Conservation (phyloP, 2,329 filamentous ascomycete species). For the Cladosporium sp. region DNA sequence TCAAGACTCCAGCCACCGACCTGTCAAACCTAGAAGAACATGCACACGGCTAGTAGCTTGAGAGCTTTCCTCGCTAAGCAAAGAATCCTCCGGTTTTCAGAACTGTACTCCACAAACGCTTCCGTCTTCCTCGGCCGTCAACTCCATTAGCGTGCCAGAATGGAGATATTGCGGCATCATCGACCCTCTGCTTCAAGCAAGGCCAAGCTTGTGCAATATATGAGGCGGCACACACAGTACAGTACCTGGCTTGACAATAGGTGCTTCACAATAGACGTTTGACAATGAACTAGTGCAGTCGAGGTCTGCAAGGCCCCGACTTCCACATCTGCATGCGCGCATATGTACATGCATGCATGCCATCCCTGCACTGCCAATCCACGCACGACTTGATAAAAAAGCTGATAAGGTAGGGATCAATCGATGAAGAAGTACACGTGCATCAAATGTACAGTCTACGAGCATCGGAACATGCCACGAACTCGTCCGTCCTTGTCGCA, state of each 20-base stretch:
- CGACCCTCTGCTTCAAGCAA: neutral
- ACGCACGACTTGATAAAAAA: too few species aligned
- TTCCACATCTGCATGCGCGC: neutral
- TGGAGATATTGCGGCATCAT: conserved; percentile 1
- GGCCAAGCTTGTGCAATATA: conserved; percentile 1
- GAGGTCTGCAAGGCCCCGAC: neutral
- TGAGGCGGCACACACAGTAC: neutral
- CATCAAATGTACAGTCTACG: too few species aligned
- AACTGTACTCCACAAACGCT: neutral
- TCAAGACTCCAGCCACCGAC: conserved; percentile 4
- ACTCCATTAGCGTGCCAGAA: neutral
- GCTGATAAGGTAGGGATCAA: too few species aligned
- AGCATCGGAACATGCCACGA: too few species aligned
- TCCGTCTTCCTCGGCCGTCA: neutral
- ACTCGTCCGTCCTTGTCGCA: too few species aligned
- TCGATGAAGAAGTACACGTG: too few species aligned
- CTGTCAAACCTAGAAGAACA: neutral
- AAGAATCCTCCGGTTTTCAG: neutral
- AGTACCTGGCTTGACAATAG: neutral
- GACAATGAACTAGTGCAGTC: too few species aligned
- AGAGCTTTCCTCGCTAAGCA: neutral
- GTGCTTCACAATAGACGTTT: neutral
- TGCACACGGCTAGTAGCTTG: neutral
- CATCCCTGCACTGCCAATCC: neutral
- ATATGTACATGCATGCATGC: neutral